Evolutionary conservation across 2,329 filamentous ascomycete genomes (phyloP).

Genomic region (Lizonia empirigonia): DNA sequence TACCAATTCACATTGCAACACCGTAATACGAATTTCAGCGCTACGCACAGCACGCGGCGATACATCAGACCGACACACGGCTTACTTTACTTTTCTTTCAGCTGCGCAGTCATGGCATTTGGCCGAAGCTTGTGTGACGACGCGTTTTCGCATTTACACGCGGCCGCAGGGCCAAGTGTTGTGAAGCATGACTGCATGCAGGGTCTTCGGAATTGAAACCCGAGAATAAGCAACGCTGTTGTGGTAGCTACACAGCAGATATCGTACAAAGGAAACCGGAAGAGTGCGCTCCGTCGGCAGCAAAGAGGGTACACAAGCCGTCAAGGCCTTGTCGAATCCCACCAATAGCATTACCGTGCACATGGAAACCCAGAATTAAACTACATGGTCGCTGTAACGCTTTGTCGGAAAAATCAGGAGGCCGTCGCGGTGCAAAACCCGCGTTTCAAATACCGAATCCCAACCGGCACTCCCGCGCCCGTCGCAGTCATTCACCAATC

Average conservation of each 20-base stretch:
- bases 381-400: not conserved
- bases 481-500: constrained; percentile 12
- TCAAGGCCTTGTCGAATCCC: not conserved
- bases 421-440: not conserved
- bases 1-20: not conserved
- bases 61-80: not conserved
- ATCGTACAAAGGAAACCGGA: not conserved
- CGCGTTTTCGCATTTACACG: not conserved
- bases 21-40: not conserved
- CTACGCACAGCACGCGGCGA: not conserved
- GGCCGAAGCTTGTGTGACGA: not conserved
- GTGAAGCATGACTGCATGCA: not conserved
- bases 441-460: constrained; percentile 19
- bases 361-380: not conserved
- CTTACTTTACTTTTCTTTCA: not conserved
- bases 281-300: not conserved
- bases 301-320: not conserved
- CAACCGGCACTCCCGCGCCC: constrained; percentile 8
- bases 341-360: not conserved
- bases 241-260: not conserved
- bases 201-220: not conserved
- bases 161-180: not conserved
- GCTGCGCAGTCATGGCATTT: not conserved
- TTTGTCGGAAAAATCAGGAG: not conserved
- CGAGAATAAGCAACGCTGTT: not conserved